phyloP scores from a whole-genome alignment of 768 basidiomycete species.

The Scleroderma citrinum region DNA sequence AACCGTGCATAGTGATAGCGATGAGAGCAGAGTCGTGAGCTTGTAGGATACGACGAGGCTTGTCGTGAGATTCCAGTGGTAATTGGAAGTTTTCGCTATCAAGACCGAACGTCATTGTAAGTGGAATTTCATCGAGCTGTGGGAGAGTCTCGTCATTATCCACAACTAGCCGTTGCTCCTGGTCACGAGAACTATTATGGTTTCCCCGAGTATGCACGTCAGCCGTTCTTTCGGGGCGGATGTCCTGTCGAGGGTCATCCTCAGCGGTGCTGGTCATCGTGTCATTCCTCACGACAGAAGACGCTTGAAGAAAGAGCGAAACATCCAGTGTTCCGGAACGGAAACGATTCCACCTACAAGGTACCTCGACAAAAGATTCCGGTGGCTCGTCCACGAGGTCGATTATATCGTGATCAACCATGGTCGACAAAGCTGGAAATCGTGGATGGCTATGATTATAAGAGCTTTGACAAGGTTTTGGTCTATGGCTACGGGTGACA shows the following conservation, averaged over 20 bases:
- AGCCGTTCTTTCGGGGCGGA: no score
- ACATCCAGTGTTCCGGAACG: slow-evolving; percentile 21
- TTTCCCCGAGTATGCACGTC: no score
- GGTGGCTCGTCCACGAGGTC: slow-evolving; percentile 6
- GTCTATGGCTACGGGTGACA: not conserved
- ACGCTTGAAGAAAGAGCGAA: not conserved
- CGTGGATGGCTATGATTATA: not conserved
- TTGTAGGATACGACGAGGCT: slow-evolving; percentile 34
- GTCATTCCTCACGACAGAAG: not conserved
- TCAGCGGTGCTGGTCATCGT: not conserved
- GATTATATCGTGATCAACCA: slow-evolving; percentile 1
- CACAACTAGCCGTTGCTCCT: not conserved
- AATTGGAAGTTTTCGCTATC: slow-evolving; percentile 6
- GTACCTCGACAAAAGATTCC: not conserved
- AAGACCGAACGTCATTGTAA: not conserved
- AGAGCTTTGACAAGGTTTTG: not conserved
- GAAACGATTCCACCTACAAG: slow-evolving; percentile 18
- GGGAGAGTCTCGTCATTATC: not conserved
- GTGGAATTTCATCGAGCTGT: not conserved
- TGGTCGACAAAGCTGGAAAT: not conserved
- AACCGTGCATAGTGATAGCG: slow-evolving; percentile 36
- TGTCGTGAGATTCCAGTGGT: slow-evolving; percentile 30
- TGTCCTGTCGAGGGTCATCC: not conserved
- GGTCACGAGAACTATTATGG: not conserved
- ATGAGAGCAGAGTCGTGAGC: slow-evolving; percentile 14